phyloP scores from a whole-genome alignment of 331 rosid genomes.

The Spiraea crenata region DNA sequence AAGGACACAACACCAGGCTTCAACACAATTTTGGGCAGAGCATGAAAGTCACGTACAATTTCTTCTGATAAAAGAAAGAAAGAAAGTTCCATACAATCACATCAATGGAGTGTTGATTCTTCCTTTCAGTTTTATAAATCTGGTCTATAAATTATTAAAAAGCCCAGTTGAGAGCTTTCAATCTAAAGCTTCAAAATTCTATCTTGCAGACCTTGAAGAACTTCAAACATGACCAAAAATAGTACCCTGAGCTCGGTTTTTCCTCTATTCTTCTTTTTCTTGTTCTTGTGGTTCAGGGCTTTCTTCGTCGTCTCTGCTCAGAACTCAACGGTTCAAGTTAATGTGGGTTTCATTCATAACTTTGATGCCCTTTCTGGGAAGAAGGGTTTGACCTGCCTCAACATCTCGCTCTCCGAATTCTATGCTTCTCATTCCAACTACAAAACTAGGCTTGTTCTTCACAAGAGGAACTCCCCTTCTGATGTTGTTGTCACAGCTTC shows the following conservation, averaged over 20 bases:
- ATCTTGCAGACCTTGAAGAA: background rate
- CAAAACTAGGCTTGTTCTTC: conserved; percentile 29
- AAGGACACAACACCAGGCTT: background rate
- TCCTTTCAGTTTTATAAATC: background rate
- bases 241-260: background rate
- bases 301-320: background rate
- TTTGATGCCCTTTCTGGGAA: conserved; percentile 7
- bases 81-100: background rate
- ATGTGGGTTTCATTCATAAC: conserved; percentile 35
- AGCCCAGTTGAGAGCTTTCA: background rate
- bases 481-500: conserved; percentile 44
- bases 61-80: no score
- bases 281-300: background rate
- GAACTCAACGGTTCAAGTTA: conserved; percentile 4
- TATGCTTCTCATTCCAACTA: conserved; percentile 24
- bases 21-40: background rate
- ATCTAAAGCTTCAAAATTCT: background rate
- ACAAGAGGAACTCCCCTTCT: conserved; percentile 8
- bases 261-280: no score
- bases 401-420: conserved; percentile 28
- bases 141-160: background rate
- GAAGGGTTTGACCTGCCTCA: conserved; percentile 27
- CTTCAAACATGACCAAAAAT: background rate
- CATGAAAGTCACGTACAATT: background rate
- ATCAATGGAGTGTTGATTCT: background rate